These are phyloP conservation scores for Calonectria pauciramosa DNA, from an alignment of 2,329 filamentous ascomycete genomes.

Conservation along the genomic window DNA sequence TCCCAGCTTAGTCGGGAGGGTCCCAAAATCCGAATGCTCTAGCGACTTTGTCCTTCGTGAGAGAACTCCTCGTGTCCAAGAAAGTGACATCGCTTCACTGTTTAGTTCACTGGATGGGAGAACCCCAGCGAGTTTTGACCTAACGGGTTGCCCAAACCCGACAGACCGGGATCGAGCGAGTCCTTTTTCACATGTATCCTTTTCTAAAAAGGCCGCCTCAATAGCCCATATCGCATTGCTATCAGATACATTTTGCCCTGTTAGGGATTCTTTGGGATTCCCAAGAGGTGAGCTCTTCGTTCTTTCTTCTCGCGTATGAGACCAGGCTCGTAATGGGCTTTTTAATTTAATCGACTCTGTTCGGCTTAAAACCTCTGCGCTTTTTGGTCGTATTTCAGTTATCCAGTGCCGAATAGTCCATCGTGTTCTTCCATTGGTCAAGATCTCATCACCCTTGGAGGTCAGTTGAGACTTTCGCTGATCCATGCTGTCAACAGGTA, in stretches of 20 bases:
- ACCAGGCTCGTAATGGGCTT: conserved; percentile 50
- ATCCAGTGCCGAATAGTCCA: conserved; percentile 40
- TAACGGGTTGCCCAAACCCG: conserved; percentile 47
- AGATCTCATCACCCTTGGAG: conserved; percentile 31
- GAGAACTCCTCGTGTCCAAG: background rate
- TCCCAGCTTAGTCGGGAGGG: conserved; percentile 38
- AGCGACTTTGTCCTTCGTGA: conserved; percentile 20
- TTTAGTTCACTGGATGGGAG: conserved; percentile 4
- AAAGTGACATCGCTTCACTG: background rate
- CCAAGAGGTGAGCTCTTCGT: conserved; percentile 37
- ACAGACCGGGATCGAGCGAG: conserved; percentile 45
- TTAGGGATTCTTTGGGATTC: conserved; percentile 49
- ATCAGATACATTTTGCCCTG: conserved; percentile 34
- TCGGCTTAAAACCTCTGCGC: background rate
- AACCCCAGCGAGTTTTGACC: conserved; percentile 33
- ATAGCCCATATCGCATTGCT: conserved; percentile 45
- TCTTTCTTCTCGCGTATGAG: conserved; percentile 47
- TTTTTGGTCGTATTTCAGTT: conserved; percentile 31
- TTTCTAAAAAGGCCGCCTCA: conserved; percentile 33
- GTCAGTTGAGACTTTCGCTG: conserved; percentile 29
- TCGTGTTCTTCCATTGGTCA: conserved; percentile 24
- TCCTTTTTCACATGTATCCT: conserved; percentile 13
- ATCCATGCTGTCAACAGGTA: background rate
- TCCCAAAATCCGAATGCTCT: conserved; percentile 44
- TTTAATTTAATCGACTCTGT: conserved; percentile 13